phyloP scores from a whole-genome alignment of 805 yeast genomes.

The Yueomyces sinensis region DNA sequence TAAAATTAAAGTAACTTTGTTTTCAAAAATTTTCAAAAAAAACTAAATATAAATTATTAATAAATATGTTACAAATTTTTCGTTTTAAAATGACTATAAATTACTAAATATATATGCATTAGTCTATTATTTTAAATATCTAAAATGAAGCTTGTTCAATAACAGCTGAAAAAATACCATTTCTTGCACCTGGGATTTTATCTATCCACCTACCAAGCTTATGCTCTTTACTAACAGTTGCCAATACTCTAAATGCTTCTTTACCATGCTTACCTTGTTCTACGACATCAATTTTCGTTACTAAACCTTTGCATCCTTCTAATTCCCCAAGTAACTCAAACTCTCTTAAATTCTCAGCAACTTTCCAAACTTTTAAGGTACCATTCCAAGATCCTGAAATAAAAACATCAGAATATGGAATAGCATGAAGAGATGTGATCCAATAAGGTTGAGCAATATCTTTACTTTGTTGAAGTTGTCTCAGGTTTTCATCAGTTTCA shows the following conservation, averaged over 20 bases:
- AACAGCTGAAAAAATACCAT: slow-evolving; percentile 50
- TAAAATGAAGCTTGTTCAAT: slow-evolving; percentile 28
- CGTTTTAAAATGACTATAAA: background rate
- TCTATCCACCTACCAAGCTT: slow-evolving; percentile 78
- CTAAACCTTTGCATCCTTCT: slow-evolving; percentile 52
- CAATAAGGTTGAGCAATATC: slow-evolving; percentile 55
- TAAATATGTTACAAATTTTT: too few relatives aligned
- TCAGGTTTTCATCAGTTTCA: slow-evolving; percentile 26
- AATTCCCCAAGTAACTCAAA: slow-evolving; percentile 47
- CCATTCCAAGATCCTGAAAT: slow-evolving; percentile 88
- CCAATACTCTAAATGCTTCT: slow-evolving; percentile 43
- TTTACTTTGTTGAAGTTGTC: slow-evolving; percentile 37
- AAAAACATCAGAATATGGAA: slow-evolving; percentile 77
- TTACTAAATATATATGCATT: background rate
- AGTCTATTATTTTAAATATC: background rate
- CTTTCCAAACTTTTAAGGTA: slow-evolving; percentile 60
- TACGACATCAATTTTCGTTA: slow-evolving; percentile 46
- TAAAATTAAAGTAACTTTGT: too few relatives aligned
- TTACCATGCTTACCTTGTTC: slow-evolving; percentile 40
- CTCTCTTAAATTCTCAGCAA: slow-evolving; percentile 48
- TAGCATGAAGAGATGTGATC: slow-evolving; percentile 69
- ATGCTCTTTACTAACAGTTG: slow-evolving; percentile 72
- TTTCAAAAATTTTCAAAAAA: too few relatives aligned
- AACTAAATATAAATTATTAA: too few relatives aligned
- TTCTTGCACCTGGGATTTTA: slow-evolving; percentile 51